Evolutionary conservation across 176 grass and related monocot species (phyloP).

Genomic region (Tuctoria greenei): DNA sequence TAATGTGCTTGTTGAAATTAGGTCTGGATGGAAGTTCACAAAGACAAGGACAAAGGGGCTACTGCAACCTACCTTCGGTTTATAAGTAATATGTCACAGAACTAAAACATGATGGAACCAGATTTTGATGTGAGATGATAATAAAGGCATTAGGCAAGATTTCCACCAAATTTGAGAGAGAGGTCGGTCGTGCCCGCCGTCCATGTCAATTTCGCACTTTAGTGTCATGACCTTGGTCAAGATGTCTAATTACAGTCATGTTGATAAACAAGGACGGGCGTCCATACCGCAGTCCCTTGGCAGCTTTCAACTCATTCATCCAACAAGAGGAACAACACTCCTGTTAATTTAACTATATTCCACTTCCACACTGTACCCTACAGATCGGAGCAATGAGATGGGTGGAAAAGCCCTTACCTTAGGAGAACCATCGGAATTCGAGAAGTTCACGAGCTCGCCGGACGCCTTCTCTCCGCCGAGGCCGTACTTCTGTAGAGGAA

Average conservation of each 20-base stretch:
- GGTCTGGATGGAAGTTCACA: not conserved
- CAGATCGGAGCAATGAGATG: conserved; percentile 7
- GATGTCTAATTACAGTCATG: not conserved
- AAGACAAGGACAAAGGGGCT: not conserved
- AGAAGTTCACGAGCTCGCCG: conserved; percentile 64
- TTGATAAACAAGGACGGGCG: not conserved
- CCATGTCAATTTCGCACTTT: not conserved
- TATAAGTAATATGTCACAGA: not conserved
- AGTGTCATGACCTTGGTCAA: not conserved
- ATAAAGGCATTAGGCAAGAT: not conserved
- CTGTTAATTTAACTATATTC: not conserved
- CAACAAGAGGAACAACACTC: not conserved
- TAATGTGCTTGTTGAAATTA: not conserved
- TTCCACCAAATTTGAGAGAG: not conserved
- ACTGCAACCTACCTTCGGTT: not conserved
- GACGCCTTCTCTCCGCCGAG: conserved; percentile 41
- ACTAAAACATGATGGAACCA: not conserved
- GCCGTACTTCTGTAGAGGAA: conserved; percentile 60
- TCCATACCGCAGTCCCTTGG: not conserved
- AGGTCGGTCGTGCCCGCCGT: not conserved
- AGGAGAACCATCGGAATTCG: conserved; percentile 52
- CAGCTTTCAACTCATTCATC: not conserved
- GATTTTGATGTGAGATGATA: not conserved
- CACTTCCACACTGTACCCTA: not conserved
- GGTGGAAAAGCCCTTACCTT: conserved; percentile 41